Percentiles rank a stretch among this genome's conserved stretches.
These are phyloP conservation scores for Cyclotella sp. DNA, from an alignment of 108 stramenopile species.

Conservation along the genomic window DNA sequence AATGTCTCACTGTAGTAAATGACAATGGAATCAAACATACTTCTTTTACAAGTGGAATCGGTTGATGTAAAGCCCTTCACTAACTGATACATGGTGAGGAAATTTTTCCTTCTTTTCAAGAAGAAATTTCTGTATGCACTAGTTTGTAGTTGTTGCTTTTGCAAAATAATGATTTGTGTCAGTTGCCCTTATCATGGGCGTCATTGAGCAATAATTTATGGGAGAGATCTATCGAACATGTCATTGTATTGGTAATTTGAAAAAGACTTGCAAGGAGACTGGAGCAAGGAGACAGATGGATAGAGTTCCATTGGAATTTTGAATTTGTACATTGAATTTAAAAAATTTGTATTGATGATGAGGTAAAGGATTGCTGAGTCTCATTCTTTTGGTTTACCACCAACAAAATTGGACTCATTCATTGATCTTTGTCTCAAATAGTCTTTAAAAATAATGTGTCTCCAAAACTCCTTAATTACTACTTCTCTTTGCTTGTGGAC, in stretches of 20 bases:
- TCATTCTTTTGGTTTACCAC: too few species aligned
- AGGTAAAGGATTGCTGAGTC: too few species aligned
- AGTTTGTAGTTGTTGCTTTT: slow-evolving; percentile 22
- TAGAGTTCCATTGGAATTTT: too few species aligned
- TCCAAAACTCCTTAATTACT: too few species aligned
- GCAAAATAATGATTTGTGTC: slow-evolving; percentile 45
- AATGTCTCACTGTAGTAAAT: slow-evolving; percentile 27
- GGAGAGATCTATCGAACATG: slow-evolving; percentile 38
- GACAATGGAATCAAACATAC: slow-evolving; percentile 36
- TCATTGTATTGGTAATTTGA: slow-evolving; percentile 26
- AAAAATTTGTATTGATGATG: too few species aligned
- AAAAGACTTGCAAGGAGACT: too few species aligned
- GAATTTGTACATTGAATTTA: too few species aligned
- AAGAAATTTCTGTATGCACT: slow-evolving; percentile 34
- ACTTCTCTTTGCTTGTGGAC: too few species aligned
- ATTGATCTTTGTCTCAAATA: too few species aligned
- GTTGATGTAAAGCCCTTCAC: slow-evolving; percentile 30
- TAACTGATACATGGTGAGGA: slow-evolving; percentile 32
- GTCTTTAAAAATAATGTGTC: too few species aligned
- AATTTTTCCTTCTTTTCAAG: slow-evolving; percentile 34
- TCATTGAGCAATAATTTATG: slow-evolving; percentile 15
- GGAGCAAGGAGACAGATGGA: too few species aligned
- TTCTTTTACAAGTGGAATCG: slow-evolving; percentile 26
- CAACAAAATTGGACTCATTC: too few species aligned
- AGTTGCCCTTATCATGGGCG: slow-evolving; percentile 41